Evolutionary conservation across 2,329 filamentous ascomycete genomes (phyloP).

Genomic region (Penicillium sclerotigenum): DNA sequence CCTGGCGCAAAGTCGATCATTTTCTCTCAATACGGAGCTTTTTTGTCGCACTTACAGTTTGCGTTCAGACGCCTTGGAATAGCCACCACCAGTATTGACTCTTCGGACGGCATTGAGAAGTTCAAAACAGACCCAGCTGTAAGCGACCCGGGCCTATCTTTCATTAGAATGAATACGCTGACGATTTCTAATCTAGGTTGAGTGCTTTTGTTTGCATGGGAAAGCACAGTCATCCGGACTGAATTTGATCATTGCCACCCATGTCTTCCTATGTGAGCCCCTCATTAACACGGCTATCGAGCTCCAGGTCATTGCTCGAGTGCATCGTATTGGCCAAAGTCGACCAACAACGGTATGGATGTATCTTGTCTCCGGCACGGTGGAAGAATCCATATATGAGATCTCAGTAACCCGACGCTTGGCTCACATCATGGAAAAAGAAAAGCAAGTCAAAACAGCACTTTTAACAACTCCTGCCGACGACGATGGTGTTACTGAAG

Average conservation of each 20-base stretch:
- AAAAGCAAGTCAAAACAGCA: slow-evolving; percentile 31
- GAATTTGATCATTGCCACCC: slow-evolving; percentile 87
- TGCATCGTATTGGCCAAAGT: slow-evolving; percentile 89
- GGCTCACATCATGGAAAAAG: slow-evolving; percentile 64
- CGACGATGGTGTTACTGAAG: slow-evolving; percentile 47
- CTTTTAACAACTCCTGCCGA: neutral
- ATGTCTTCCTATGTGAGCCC: slow-evolving; percentile 93
- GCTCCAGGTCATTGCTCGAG: slow-evolving; percentile 88
- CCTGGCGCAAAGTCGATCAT: slow-evolving; percentile 86
- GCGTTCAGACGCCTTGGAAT: slow-evolving; percentile 73
- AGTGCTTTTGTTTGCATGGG: slow-evolving; percentile 86
- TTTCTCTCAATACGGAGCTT: slow-evolving; percentile 88
- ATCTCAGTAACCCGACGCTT: slow-evolving; percentile 76
- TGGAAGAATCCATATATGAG: slow-evolving; percentile 89
- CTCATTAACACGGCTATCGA: slow-evolving; percentile 91
- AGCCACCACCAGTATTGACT: slow-evolving; percentile 67
- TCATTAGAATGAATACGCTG: neutral
- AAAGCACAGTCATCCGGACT: slow-evolving; percentile 84
- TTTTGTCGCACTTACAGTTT: slow-evolving; percentile 67
- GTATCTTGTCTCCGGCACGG: slow-evolving; percentile 84
- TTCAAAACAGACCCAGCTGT: slow-evolving; percentile 71
- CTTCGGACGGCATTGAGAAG: slow-evolving; percentile 63
- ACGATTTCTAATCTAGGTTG: slow-evolving; percentile 46
- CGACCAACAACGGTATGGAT: slow-evolving; percentile 91
- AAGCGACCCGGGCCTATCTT: slow-evolving; percentile 12